phyloP scores from a whole-genome alignment of 108 stramenopile species.

The Chaetoceros tenuissimus region DNA sequence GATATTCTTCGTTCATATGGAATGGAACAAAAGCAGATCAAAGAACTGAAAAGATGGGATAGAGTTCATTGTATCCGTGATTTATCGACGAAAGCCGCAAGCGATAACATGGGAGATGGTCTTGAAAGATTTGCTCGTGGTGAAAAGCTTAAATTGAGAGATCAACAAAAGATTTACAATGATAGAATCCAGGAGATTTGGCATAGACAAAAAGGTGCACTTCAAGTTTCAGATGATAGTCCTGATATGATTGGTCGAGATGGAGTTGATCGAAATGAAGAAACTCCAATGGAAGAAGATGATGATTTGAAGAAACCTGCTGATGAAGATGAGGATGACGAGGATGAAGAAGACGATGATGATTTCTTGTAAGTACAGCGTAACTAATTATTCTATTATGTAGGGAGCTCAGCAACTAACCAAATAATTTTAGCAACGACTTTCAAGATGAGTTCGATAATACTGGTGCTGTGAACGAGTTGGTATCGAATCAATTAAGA shows the following conservation, averaged over 20 bases:
- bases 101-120: constrained; percentile 81
- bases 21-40: constrained; percentile 73
- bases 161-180: constrained; percentile 80
- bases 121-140: constrained; percentile 82
- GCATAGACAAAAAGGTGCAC: constrained; percentile 68
- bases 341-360: constrained; percentile 6
- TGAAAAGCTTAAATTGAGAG: constrained; percentile 77
- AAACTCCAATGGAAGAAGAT: constrained; percentile 23
- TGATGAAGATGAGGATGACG: constrained; percentile 21
- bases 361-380: background rate
- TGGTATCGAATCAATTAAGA: constrained; percentile 32
- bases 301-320: constrained; percentile 27
- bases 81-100: constrained; percentile 80
- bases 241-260: constrained; percentile 15
- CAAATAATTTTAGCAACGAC: constrained; percentile 14
- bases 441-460: constrained; percentile 41
- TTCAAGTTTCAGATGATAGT: constrained; percentile 23
- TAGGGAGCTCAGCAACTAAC: too few relatives aligned
- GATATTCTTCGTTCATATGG: constrained; percentile 70
- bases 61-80: constrained; percentile 86
- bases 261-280: constrained; percentile 15
- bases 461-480: constrained; percentile 59
- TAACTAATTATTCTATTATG: too few relatives aligned
- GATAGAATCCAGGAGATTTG: constrained; percentile 85
- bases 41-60: constrained; percentile 89